Evolutionary conservation across 2,329 filamentous ascomycete genomes (phyloP).

Genomic region (Aspergillus sp.): DNA sequence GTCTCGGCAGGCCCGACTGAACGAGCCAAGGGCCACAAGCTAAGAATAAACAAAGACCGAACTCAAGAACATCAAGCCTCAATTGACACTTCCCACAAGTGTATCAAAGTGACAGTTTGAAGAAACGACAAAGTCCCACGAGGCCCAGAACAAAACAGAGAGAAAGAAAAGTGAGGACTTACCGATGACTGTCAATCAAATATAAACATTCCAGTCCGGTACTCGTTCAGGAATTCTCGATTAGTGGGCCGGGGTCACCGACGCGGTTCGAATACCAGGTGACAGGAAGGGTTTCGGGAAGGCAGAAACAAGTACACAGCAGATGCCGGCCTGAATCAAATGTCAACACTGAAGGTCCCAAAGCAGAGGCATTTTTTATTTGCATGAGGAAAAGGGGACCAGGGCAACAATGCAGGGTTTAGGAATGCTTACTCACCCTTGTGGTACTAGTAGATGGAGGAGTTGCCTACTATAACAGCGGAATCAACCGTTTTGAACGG

Average conservation of each 20-base stretch:
- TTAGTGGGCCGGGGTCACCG: too few species aligned
- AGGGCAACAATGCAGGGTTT: not conserved
- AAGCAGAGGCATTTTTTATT: too few species aligned
- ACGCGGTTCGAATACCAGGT: too few species aligned
- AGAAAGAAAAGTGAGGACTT: not conserved
- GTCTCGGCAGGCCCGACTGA: not conserved
- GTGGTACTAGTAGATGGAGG: not conserved
- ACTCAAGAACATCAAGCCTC: not conserved
- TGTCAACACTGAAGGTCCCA: too few species aligned
- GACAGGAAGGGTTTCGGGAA: too few species aligned
- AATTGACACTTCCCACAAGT: not conserved
- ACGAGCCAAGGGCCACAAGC: not conserved
- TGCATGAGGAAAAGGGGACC: not conserved
- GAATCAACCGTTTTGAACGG: not conserved
- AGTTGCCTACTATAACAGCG: not conserved
- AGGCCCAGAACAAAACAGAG: not conserved
- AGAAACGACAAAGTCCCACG: not conserved
- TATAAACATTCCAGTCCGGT: too few species aligned
- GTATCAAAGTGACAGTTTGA: not conserved
- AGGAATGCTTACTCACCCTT: not conserved
- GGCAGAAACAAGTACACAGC: too few species aligned
- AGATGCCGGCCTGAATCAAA: too few species aligned
- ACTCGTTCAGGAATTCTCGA: too few species aligned
- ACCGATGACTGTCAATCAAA: too few species aligned
- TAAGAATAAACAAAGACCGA: not conserved